A percentile compares a stretch with the other conserved stretches of the same genome.
phyloP scores from a whole-genome alignment of 108 stramenopile species.

The Thalassiosira profunda region DNA sequence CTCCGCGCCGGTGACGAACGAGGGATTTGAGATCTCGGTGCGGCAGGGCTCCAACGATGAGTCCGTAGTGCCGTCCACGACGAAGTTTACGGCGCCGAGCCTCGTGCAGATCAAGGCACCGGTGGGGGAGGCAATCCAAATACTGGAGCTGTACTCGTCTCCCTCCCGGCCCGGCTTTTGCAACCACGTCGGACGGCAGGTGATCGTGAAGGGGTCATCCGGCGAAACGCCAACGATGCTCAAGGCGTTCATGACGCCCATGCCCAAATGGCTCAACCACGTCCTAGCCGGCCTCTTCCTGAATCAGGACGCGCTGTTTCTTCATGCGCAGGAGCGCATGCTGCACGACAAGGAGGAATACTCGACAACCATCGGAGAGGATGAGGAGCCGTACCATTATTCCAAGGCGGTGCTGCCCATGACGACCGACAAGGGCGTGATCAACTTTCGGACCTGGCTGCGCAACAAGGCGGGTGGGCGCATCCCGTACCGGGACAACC shows the following conservation, averaged over 20 bases:
- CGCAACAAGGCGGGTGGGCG: conserved; percentile 21
- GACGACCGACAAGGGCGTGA: conserved; percentile 35
- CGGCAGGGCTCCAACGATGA: too few species aligned
- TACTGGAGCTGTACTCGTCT: conserved; percentile 31
- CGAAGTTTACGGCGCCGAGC: conserved; percentile 8
- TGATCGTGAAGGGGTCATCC: conserved; percentile 22
- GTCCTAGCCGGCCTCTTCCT: conserved; percentile 22
- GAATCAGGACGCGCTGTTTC: conserved; percentile 42
- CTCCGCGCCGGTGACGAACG: background rate
- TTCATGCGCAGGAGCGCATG: conserved; percentile 39
- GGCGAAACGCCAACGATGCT: conserved; percentile 15
- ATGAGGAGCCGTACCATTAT: conserved; percentile 18
- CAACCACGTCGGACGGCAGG: conserved; percentile 44
- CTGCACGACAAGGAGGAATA: conserved; percentile 16
- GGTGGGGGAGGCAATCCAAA: conserved; percentile 15
- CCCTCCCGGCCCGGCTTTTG: conserved; percentile 46
- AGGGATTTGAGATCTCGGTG: conserved; percentile 11
- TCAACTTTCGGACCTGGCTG: conserved; percentile 46
- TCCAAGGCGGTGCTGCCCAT: conserved; percentile 17
- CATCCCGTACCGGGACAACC: conserved; percentile 32
- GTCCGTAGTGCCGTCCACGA: background rate
- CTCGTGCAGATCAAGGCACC: conserved; percentile 10
- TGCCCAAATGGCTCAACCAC: conserved; percentile 49
- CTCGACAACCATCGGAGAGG: background rate
- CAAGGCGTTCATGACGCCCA: conserved; percentile 18